Evolutionary conservation across 306 rosid genomes (phyloP).

Genomic region (Acacia confusa): DNA sequence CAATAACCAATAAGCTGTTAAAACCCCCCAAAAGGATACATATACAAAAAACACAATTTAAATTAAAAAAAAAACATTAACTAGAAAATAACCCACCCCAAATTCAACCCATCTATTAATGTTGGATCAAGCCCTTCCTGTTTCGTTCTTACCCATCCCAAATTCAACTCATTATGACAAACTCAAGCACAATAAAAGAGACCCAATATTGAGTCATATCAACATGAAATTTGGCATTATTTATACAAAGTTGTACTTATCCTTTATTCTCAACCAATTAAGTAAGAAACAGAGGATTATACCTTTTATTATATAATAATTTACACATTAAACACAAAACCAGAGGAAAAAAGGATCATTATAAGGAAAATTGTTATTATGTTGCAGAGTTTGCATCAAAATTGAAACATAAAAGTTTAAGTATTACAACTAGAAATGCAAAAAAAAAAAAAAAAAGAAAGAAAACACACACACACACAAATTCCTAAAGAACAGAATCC

Average conservation of each 20-base stretch:
- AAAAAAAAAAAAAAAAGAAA: neutral
- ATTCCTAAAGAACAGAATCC: conserved; percentile 13
- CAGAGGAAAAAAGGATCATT: neutral
- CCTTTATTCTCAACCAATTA: conserved; percentile 10
- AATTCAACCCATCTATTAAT: neutral
- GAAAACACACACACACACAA: too few relatives aligned
- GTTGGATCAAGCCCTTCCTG: neutral
- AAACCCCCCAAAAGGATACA: neutral
- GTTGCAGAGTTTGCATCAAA: conserved; percentile 1
- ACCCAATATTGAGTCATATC: neutral
- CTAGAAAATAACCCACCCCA: neutral
- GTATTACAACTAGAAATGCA: neutral
- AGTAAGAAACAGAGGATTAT: neutral
- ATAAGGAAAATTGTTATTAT: neutral
- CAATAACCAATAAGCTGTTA: neutral
- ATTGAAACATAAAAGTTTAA: neutral
- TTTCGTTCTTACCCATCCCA: neutral
- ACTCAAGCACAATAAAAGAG: neutral
- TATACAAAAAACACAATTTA: neutral
- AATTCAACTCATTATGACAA: neutral
- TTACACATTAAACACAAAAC: conserved; percentile 21
- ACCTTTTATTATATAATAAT: conserved; percentile 7
- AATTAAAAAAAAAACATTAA: neutral
- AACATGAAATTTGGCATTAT: neutral
- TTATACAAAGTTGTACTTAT: neutral